Evolutionary conservation across 2,329 filamentous ascomycete species (phyloP).

Genomic region (Hymenoscyphus salicellus): DNA sequence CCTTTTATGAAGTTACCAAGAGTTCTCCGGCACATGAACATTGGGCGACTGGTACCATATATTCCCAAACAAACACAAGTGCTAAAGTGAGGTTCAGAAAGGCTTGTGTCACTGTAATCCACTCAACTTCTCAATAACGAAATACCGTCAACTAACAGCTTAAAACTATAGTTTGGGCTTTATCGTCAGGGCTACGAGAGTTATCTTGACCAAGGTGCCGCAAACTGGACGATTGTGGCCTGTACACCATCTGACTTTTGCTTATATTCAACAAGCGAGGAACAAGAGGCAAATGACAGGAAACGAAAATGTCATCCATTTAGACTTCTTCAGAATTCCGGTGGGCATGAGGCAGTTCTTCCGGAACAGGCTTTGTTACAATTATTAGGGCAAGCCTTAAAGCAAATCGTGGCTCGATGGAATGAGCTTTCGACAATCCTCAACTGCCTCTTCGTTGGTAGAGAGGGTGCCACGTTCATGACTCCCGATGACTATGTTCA

Average conservation of each 20-base stretch:
- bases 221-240: background rate
- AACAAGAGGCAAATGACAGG: too few relatives aligned
- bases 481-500: constrained; percentile 21
- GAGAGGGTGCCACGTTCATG: background rate
- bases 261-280: too few relatives aligned
- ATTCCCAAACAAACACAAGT: background rate
- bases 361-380: background rate
- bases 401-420: background rate
- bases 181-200: background rate
- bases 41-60: background rate
- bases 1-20: background rate
- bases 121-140: background rate
- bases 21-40: background rate
- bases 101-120: background rate
- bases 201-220: too few relatives aligned
- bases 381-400: background rate
- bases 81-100: background rate
- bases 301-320: too few relatives aligned
- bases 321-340: background rate
- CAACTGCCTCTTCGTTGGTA: background rate
- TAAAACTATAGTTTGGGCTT: background rate
- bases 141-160: background rate
- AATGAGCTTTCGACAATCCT: background rate
- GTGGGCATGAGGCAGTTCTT: background rate
- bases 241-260: background rate